Conservation (phyloP, 2,329 filamentous ascomycete species). For the Paraphaeosphaeria minitans region DNA sequence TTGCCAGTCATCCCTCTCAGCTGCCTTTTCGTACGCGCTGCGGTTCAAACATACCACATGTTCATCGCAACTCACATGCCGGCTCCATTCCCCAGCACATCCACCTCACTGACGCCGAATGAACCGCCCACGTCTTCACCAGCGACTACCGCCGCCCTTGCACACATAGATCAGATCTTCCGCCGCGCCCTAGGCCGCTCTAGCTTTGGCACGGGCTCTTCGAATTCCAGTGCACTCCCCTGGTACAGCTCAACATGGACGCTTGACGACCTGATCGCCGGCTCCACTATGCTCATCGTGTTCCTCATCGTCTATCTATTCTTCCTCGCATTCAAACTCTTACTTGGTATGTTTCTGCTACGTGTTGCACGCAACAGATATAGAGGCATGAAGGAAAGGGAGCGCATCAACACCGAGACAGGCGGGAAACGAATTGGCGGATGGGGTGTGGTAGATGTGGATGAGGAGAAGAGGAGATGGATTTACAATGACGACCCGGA, state of each 20-base stretch:
- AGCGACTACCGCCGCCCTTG: conserved; percentile 75
- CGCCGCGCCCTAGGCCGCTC: conserved; percentile 77
- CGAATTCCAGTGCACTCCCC: conserved; percentile 36
- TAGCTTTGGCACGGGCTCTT: conserved; percentile 62
- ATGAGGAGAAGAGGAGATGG: conserved; percentile 82
- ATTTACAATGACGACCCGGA: conserved; percentile 87
- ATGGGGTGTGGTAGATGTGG: conserved; percentile 84
- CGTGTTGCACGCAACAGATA: conserved; percentile 81
- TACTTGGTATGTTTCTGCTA: conserved; percentile 86
- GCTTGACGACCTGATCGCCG: conserved; percentile 74
- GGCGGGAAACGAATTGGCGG: conserved; percentile 78
- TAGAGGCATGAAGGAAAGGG: conserved; percentile 75
- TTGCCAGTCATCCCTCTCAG: conserved; percentile 90
- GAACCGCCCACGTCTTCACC: conserved; percentile 60
- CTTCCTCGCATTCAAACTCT: conserved; percentile 77
- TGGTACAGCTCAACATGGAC: conserved; percentile 55
- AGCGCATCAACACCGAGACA: conserved; percentile 63
- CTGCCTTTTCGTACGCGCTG: conserved; percentile 92
- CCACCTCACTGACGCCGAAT: conserved; percentile 69
- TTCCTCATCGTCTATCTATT: conserved; percentile 85
- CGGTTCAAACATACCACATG: conserved; percentile 97
- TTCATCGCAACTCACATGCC: conserved; percentile 88
- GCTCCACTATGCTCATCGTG: conserved; percentile 81
- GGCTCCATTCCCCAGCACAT: conserved; percentile 69
- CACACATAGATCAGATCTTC: conserved; percentile 78